A percentile compares a stretch with the other conserved stretches of the same genome.
Evolutionary conservation across 306 rosid species (phyloP).

Genomic region (Cucurbita ficifolia): DNA sequence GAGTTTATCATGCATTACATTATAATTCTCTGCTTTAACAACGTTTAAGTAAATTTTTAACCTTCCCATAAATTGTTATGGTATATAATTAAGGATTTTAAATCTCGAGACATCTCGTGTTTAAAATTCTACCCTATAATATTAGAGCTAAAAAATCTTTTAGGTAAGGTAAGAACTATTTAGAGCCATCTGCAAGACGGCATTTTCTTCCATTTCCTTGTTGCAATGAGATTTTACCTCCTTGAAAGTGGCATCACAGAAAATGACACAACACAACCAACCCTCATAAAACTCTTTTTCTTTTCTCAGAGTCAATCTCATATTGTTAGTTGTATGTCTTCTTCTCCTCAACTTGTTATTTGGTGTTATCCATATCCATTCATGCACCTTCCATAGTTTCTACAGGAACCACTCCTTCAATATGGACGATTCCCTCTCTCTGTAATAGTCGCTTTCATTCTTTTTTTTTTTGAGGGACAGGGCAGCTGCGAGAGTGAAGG

Average conservation of each 20-base stretch:
- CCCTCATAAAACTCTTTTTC: neutral
- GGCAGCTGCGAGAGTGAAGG: slow-evolving; percentile 1
- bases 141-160: too few species aligned
- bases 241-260: neutral
- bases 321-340: neutral
- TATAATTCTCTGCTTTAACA: too few species aligned
- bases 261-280: neutral
- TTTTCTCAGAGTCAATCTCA: neutral
- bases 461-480: neutral
- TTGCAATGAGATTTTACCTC: neutral
- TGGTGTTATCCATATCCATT: neutral
- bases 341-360: neutral
- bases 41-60: too few species aligned
- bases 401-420: neutral
- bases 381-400: neutral
- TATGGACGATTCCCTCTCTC: neutral
- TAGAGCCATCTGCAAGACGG: neutral
- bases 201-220: neutral
- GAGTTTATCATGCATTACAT: too few species aligned
- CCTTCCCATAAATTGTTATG: too few species aligned
- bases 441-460: neutral
- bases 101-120: too few species aligned
- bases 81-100: too few species aligned
- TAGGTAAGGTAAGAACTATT: too few species aligned
- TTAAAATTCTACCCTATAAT: too few species aligned